Evolutionary conservation across 441 rosid species (phyloP).

Genomic region (Melastoma candidum): DNA sequence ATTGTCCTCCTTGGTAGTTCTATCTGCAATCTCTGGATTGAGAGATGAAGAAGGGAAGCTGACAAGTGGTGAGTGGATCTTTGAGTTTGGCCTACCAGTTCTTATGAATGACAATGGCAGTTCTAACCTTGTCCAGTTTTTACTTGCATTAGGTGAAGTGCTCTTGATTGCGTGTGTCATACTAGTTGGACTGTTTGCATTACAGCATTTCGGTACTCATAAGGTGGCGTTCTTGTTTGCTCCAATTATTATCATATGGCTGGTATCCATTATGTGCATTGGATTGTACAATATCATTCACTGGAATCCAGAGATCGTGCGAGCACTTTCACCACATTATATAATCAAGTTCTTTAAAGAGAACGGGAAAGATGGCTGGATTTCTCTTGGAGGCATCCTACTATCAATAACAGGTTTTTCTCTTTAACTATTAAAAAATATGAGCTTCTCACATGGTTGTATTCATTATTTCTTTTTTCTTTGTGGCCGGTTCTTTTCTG

Average conservation of each 20-base stretch:
- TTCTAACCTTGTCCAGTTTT: background rate
- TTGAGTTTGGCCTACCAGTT: background rate
- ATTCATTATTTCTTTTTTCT: too few relatives aligned
- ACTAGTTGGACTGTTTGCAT: conserved; percentile 83
- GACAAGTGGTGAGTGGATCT: conserved; percentile 34
- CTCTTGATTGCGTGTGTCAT: conserved; percentile 66
- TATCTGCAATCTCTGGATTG: conserved; percentile 77
- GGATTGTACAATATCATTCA: conserved; percentile 61
- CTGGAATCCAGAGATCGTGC: conserved; percentile 69
- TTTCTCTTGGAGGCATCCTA: conserved; percentile 91
- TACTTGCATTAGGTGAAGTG: conserved; percentile 37
- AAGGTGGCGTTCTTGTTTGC: conserved; percentile 85
- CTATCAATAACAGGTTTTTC: conserved; percentile 71
- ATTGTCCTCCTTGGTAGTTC: conserved; percentile 46
- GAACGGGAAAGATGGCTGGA: conserved; percentile 83
- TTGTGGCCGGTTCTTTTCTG: too few relatives aligned
- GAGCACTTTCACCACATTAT: conserved; percentile 70
- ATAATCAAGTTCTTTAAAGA: conserved; percentile 57
- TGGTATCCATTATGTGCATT: conserved; percentile 48
- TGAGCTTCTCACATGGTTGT: too few relatives aligned
- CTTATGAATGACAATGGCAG: background rate
- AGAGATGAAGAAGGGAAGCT: conserved; percentile 36
- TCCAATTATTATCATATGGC: conserved; percentile 75
- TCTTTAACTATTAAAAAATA: conserved; percentile 9
- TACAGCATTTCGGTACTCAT: conserved; percentile 87